phyloP scores from a whole-genome alignment of 345 rosid species.

The Lepidium didymum region DNA sequence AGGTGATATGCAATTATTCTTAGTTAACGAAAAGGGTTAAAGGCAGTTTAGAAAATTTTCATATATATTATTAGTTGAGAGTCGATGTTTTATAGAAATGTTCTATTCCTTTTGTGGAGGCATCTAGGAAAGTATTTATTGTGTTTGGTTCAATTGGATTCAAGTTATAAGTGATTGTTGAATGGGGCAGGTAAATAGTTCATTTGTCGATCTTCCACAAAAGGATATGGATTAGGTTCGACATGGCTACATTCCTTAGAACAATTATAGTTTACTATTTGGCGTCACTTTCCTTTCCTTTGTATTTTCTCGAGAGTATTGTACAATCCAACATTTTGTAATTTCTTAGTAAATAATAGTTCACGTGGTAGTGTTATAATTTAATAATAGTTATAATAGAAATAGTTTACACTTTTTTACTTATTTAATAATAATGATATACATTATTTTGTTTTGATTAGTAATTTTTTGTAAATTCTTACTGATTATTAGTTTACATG shows the following conservation, averaged over 20 bases:
- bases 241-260: neutral
- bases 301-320: no score
- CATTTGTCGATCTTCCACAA: neutral
- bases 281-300: no score
- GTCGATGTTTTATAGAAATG: neutral
- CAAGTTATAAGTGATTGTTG: neutral
- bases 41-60: neutral
- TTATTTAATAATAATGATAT: neutral
- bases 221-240: neutral
- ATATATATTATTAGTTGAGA: neutral
- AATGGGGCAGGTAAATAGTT: no score
- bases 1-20: no score
- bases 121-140: neutral
- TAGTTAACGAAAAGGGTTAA: no score
- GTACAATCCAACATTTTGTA: no score
- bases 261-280: no score
- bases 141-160: neutral
- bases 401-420: no score
- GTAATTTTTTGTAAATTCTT: neutral
- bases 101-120: neutral
- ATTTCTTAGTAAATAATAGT: no score
- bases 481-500: no score
- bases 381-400: no score
- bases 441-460: neutral
- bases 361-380: no score